Evolutionary conservation across 202 grass and related monocot genomes (phyloP), one percentile per base, ranked within the genome.

Genomic region (Setaria viridis): DNA sequence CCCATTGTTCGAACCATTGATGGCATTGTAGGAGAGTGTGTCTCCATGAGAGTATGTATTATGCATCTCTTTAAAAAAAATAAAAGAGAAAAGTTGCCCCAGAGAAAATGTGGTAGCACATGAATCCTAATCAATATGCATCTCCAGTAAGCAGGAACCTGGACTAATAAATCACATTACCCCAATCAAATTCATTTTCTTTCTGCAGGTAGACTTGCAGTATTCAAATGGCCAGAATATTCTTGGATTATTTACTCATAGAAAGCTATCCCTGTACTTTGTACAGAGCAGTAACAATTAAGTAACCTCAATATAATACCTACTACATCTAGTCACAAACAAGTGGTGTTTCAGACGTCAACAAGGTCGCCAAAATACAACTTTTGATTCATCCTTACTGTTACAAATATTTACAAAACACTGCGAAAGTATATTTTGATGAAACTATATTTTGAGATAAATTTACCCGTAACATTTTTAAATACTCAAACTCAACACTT

Each of bases 151-250:
- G 57, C n/a, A 59, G 2, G 35, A 10, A 86, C 6, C 48, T 32
- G 25, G 5, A 76, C 37, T 59, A 51, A 34, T 19, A 50, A 71
- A 91, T 42, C 30, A 10, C 58, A 63, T 15, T 63, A 33, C 11
- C 51, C 74, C 59, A 19, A 79, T 80, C 67, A 88, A 80, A 54
- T 54, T 86, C 0, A 51, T 85, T 77, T 76, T 76, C 4, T 82
- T 75, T 92, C 46, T 91, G 70, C 79, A 95, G 96, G 78, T 98
- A 76, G 96, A 95, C 81, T 95, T 95, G 86, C 91, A 98, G 70
- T 90, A 86, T 64, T 82, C 90, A 48, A 94, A 98, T 80, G 91
- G 93, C 19, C 85, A 76, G 57, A 92, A 82, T 69, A 92, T 80
- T 88, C 56, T 94, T 80, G 91, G 91, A 73, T 87, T 99, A 63